Conservation (phyloP, 202 grass and related monocot genomes). For the Bolboschoenoplectus hybrid region DNA sequence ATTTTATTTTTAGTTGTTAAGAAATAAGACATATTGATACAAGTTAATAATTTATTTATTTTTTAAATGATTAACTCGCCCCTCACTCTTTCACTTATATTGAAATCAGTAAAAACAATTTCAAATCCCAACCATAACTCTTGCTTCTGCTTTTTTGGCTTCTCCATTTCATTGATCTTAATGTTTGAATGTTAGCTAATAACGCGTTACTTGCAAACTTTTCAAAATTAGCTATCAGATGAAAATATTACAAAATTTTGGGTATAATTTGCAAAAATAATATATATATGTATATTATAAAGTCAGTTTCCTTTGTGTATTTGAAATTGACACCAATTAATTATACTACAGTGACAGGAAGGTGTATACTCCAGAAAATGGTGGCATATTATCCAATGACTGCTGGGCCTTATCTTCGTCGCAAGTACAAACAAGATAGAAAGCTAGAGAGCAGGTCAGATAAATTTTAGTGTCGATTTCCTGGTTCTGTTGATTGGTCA, state of each 20-base stretch:
- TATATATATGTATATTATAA: background rate
- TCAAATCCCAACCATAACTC: background rate
- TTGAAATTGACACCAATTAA: background rate
- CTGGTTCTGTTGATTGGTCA: background rate
- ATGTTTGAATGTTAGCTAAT: background rate
- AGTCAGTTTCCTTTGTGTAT: background rate
- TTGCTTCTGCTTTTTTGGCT: background rate
- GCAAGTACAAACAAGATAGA: background rate
- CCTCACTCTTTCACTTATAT: background rate
- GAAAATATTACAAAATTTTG: background rate
- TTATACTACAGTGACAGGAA: background rate
- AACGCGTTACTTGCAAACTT: background rate
- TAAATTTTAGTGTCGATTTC: background rate
- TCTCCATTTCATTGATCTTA: background rate
- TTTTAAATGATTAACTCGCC: background rate
- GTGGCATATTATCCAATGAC: background rate
- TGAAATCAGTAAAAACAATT: constrained; percentile 10
- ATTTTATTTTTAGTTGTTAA: background rate
- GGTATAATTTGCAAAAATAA: background rate
- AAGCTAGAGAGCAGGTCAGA: background rate
- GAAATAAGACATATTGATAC: background rate
- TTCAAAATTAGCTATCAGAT: background rate
- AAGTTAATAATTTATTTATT: background rate
- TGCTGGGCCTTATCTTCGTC: background rate
- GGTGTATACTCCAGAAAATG: background rate